Percentiles rank a stretch among this genome's conserved stretches.
phyloP scores from a whole-genome alignment of 768 basidiomycete genomes.

The Lactarius akahatsu region DNA sequence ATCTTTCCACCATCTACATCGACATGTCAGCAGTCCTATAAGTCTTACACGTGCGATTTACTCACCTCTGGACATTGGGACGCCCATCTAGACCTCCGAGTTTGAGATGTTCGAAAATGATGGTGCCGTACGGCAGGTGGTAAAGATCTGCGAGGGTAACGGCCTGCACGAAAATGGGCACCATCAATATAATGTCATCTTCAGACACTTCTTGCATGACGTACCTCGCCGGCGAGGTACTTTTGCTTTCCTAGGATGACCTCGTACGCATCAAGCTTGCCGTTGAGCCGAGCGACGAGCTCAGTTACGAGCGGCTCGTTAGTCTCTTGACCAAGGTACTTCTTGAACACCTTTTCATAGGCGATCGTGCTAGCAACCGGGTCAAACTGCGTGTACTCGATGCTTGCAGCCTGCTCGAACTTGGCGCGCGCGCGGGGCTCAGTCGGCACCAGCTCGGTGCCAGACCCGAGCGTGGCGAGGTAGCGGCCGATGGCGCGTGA shows the following conservation, averaged over 20 bases:
- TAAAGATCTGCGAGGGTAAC: conserved; percentile 21
- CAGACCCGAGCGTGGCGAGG: conserved; percentile 31
- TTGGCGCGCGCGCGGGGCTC: conserved; percentile 31
- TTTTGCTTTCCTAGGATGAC: conserved; percentile 15
- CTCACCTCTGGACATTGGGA: conserved; percentile 19
- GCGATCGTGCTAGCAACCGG: background rate
- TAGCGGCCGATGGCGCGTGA: conserved; percentile 34
- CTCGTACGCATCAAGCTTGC: conserved; percentile 19
- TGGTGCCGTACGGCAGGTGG: conserved; percentile 9
- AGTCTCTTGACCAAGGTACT: background rate
- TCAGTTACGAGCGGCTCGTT: conserved; percentile 13
- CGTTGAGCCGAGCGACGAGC: background rate
- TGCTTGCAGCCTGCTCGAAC: conserved; percentile 35
- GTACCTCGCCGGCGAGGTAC: conserved; percentile 26
- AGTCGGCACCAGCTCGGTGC: conserved; percentile 28
- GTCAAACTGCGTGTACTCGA: conserved; percentile 30
- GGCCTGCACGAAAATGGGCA: background rate
- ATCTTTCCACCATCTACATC: conserved; percentile 22
- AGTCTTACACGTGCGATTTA: background rate
- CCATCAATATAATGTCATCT: background rate
- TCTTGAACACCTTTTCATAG: conserved; percentile 12
- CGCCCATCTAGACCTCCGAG: background rate
- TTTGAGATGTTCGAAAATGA: background rate
- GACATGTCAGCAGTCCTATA: background rate
- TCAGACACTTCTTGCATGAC: background rate